These are phyloP conservation scores for Triticum monococcum DNA, from an alignment of 176 grass and related monocot species.

Conservation along the genomic window DNA sequence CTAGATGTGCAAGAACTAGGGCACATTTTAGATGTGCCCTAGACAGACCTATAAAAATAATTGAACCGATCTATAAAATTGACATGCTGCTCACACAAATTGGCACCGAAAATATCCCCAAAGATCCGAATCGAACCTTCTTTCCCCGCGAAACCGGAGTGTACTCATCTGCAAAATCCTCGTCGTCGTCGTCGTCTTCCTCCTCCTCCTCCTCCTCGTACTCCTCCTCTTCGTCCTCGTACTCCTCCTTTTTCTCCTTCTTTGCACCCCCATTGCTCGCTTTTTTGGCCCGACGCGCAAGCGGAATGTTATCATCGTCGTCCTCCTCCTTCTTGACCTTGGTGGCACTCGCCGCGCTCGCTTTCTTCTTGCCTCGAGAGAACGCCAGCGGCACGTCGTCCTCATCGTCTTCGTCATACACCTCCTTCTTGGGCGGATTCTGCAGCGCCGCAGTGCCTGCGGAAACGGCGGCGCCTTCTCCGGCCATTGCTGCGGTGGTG, in stretches of 20 bases:
- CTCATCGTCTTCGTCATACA: slow-evolving; percentile 2
- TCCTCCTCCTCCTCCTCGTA: background rate
- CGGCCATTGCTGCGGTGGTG: slow-evolving; percentile 31
- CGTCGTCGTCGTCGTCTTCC: background rate
- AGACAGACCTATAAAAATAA: background rate
- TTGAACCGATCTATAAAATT: background rate
- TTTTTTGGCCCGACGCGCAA: slow-evolving; percentile 35
- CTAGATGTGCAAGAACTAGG: too few relatives aligned
- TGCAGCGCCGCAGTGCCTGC: background rate
- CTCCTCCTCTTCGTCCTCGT: background rate
- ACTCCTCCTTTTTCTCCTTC: background rate
- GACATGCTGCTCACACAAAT: too few relatives aligned
- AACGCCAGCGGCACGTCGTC: slow-evolving; percentile 12
- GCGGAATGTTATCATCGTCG: background rate
- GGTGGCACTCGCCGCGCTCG: background rate
- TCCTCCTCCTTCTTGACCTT: slow-evolving; percentile 34
- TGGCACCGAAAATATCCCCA: too few relatives aligned
- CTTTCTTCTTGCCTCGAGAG: slow-evolving; percentile 24
- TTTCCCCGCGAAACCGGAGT: slow-evolving; percentile 16
- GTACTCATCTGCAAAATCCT: background rate
- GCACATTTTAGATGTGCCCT: too few relatives aligned
- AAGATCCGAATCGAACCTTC: slow-evolving; percentile 27
- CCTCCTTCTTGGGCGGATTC: background rate
- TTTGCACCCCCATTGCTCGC: slow-evolving; percentile 25
- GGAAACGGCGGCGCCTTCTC: slow-evolving; percentile 14